Conservation (phyloP, 371 early-diverging fungal species). For the Umbelopsis sp. region DNA sequence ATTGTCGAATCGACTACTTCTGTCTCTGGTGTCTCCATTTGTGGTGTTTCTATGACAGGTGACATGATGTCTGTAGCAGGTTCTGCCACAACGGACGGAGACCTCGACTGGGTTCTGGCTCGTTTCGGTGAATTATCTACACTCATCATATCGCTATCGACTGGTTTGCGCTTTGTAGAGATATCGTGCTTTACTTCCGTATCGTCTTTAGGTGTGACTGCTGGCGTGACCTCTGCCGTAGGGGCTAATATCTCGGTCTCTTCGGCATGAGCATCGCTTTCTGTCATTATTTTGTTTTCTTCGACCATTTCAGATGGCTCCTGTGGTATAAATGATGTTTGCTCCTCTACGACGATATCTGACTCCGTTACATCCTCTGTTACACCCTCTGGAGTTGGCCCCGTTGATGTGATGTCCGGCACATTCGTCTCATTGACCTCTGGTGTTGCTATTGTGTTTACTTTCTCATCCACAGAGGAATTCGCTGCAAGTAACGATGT, state of each 20-base stretch:
- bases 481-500: not conserved
- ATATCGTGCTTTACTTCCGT: not conserved
- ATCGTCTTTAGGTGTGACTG: not conserved
- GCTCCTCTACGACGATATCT: not conserved
- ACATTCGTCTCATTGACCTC: not conserved
- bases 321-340: conserved; percentile 9
- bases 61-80: not conserved
- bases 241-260: conserved; percentile 20
- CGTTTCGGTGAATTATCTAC: conserved; percentile 2
- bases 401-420: no score
- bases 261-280: not conserved
- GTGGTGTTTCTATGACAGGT: not conserved
- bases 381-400: not conserved
- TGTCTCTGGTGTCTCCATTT: not conserved
- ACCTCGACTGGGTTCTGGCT: not conserved
- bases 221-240: not conserved
- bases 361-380: not conserved
- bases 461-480: not conserved
- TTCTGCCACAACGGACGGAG: not conserved
- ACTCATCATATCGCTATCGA: conserved; percentile 15
- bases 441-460: not conserved
- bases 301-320: conserved; percentile 17
- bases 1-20: not conserved
- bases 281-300: not conserved
- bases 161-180: conserved; percentile 18